These are phyloP conservation scores for Malus hybrid DNA, from an alignment of 331 rosid species.

Conservation along the genomic window DNA sequence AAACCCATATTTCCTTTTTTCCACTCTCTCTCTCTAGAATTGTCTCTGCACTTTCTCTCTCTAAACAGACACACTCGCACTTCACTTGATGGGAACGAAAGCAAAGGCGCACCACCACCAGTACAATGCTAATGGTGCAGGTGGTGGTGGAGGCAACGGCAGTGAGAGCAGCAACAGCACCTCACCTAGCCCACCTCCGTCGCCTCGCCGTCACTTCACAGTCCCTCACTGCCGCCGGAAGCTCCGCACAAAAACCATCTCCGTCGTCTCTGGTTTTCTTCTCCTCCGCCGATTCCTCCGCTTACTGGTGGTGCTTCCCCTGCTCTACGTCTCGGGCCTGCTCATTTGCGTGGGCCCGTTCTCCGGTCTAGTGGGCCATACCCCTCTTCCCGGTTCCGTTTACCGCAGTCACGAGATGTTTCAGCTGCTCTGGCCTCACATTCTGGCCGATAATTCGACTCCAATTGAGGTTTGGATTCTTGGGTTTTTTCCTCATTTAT, in stretches of 20 bases:
- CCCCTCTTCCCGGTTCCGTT: slow-evolving; percentile 68
- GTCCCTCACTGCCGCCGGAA: slow-evolving; percentile 47
- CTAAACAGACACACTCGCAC: neutral
- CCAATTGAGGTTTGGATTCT: slow-evolving; percentile 46
- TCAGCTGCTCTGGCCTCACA: slow-evolving; percentile 47
- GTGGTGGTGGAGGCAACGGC: slow-evolving; percentile 4
- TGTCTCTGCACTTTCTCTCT: neutral
- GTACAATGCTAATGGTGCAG: slow-evolving; percentile 37
- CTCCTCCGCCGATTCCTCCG: slow-evolving; percentile 63
- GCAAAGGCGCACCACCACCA: slow-evolving; percentile 34
- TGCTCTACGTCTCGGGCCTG: slow-evolving; percentile 72
- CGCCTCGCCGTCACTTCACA: slow-evolving; percentile 49
- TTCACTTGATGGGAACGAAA: slow-evolving; percentile 39
- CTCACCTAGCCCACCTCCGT: slow-evolving; percentile 90
- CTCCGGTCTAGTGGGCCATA: slow-evolving; percentile 48
- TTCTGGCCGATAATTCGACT: slow-evolving; percentile 66
- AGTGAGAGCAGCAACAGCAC: slow-evolving; percentile 50
- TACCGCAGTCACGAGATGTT: slow-evolving; percentile 73
- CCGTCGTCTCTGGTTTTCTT: slow-evolving; percentile 38
- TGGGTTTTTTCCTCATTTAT: neutral
- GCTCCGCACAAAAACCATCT: slow-evolving; percentile 40
- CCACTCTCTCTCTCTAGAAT: neutral
- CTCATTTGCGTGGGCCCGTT: slow-evolving; percentile 84
- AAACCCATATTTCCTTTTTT: neutral
- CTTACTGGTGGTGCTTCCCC: slow-evolving; percentile 57